Evolutionary conservation across 163 green algal genomes (phyloP).

Genomic region (Scenedesmus sp.): DNA sequence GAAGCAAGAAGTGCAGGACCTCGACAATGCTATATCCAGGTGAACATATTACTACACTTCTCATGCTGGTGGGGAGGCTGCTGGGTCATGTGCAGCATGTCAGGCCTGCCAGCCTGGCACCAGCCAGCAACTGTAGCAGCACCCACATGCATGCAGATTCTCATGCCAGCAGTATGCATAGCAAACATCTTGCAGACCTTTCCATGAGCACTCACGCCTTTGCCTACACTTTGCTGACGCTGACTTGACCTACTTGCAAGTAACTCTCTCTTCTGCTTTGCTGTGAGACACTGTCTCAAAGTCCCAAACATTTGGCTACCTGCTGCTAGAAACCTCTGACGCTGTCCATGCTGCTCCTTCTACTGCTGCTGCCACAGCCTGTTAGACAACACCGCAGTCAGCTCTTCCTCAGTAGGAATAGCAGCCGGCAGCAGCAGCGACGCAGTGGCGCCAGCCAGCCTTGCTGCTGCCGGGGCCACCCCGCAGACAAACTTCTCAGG

Average conservation of each 20-base stretch:
- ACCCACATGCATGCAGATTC: background rate
- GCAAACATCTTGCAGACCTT: background rate
- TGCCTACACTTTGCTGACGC: no score
- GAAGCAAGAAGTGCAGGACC: slow-evolving; percentile 5
- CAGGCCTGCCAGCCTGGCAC: background rate
- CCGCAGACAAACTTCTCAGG: background rate
- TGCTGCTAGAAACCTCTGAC: background rate
- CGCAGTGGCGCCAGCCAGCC: slow-evolving; percentile 5
- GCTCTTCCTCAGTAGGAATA: background rate
- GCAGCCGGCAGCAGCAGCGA: background rate
- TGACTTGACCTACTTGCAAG: no score
- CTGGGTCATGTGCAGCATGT: background rate
- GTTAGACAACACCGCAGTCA: slow-evolving; percentile 14
- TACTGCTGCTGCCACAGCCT: background rate
- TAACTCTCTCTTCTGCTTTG: no score
- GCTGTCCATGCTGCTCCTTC: background rate
- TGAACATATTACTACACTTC: background rate
- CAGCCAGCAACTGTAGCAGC: background rate
- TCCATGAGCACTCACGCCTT: no score
- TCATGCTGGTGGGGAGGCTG: background rate
- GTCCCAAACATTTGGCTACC: no score
- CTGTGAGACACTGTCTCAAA: no score
- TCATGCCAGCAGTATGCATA: background rate
- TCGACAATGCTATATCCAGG: slow-evolving; percentile 6
- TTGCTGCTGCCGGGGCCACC: slow-evolving; percentile 4